phyloP scores from a whole-genome alignment of 768 basidiomycete genomes.

The Phylloporus sp. region DNA sequence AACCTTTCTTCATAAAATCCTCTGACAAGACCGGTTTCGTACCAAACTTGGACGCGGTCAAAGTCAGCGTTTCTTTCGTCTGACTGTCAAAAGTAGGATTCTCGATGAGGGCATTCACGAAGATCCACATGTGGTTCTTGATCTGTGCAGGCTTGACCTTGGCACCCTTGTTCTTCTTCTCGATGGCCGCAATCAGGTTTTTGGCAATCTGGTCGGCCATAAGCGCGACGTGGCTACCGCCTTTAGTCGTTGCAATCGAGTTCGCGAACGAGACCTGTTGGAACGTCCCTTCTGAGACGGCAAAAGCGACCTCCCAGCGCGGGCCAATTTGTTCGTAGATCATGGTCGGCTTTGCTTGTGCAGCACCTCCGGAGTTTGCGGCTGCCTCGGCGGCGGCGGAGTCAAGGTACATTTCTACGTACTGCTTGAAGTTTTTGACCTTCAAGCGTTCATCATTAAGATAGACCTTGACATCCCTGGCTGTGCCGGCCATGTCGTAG shows the following conservation, averaged over 20 bases:
- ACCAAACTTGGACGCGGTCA: constrained; percentile 85
- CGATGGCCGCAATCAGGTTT: constrained; percentile 70
- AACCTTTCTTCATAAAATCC: constrained; percentile 96
- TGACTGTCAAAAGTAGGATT: constrained; percentile 99
- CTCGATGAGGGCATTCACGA: constrained; percentile 92
- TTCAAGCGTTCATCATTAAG: constrained; percentile 90
- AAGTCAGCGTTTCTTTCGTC: constrained; percentile 92
- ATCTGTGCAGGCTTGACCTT: constrained; percentile 89
- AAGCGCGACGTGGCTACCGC: constrained; percentile 85
- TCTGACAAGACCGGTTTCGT: constrained; percentile 80
- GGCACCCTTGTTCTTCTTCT: constrained; percentile 98
- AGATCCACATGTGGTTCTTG: constrained; percentile 98
- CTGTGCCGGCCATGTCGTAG: constrained; percentile 95
- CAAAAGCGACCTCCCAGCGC: constrained; percentile 95
- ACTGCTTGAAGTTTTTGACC: constrained; percentile 94
- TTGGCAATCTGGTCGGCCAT: constrained; percentile 90
- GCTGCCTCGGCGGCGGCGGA: constrained; percentile 67
- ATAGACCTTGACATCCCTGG: constrained; percentile 88
- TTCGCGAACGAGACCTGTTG: constrained; percentile 98
- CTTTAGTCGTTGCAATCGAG: constrained; percentile 93
- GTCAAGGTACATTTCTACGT: constrained; percentile 88
- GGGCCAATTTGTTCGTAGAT: constrained; percentile 75
- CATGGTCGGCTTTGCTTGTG: constrained; percentile 66
- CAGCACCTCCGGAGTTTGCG: constrained; percentile 73
- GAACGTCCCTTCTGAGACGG: constrained; percentile 87